Evolutionary conservation across 768 basidiomycete species (phyloP).

Genomic region (Gloeophyllum trabeum): DNA sequence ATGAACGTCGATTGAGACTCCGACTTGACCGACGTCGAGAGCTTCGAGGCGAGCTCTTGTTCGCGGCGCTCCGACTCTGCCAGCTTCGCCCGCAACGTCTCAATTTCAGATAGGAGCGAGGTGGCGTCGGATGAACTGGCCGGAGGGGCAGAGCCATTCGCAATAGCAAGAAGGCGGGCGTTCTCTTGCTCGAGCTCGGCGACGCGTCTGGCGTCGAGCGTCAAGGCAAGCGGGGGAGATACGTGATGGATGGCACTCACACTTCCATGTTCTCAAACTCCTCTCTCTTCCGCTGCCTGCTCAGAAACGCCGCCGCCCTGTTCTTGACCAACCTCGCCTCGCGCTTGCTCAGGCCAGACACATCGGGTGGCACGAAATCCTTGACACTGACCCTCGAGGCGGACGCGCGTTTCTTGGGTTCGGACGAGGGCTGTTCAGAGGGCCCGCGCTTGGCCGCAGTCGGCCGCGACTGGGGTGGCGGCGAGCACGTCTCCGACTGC

Average conservation of each 20-base stretch:
- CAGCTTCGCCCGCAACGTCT: constrained; percentile 54
- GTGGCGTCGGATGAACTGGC: too few species aligned
- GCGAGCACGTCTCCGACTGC: constrained; percentile 20
- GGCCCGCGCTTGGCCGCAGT: constrained; percentile 7
- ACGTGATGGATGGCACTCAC: constrained; percentile 34
- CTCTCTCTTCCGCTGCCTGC: constrained; percentile 83
- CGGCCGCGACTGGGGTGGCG: constrained; percentile 18
- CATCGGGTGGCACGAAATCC: constrained; percentile 84
- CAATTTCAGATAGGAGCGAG: constrained; percentile 44
- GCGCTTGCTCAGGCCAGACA: constrained; percentile 78
- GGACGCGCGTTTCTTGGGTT: constrained; percentile 33
- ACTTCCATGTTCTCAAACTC: constrained; percentile 88
- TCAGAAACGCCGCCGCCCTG: constrained; percentile 85
- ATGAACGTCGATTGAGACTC: too few species aligned
- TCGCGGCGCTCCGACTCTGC: constrained; percentile 58
- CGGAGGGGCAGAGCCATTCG: constrained; percentile 15
- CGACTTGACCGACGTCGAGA: constrained; percentile 15
- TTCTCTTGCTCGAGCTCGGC: constrained; percentile 81
- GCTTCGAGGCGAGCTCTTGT: constrained; percentile 50
- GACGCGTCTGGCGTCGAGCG: constrained; percentile 46
- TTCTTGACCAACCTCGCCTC: constrained; percentile 90
- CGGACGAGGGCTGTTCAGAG: constrained; percentile 5
- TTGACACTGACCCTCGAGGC: constrained; percentile 49
- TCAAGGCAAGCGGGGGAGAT: neutral
- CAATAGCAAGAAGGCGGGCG: constrained; percentile 50